These are phyloP conservation scores for Neurospora sp. DNA, from an alignment of 495 filamentous ascomycete genomes.

Conservation along the genomic window DNA sequence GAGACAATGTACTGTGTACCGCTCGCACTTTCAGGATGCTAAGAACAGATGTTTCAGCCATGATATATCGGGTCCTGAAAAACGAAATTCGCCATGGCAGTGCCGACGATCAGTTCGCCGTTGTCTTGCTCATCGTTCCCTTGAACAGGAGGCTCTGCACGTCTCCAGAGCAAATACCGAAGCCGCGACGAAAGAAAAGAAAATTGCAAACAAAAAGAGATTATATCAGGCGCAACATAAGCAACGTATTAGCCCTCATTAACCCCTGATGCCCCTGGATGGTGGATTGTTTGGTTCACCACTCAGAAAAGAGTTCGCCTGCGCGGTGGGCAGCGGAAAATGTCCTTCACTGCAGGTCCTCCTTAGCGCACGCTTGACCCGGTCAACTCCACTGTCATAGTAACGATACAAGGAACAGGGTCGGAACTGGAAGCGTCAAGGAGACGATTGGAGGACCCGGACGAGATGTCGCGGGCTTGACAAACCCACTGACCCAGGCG, in stretches of 20 bases:
- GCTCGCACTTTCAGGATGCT: neutral
- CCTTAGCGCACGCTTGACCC: constrained; percentile 13
- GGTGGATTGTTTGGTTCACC: neutral
- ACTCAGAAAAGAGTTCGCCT: neutral
- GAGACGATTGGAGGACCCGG: neutral
- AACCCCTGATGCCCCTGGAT: neutral
- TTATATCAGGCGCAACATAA: neutral
- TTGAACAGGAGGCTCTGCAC: neutral
- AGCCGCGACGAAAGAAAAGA: neutral
- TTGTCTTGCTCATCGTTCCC: neutral
- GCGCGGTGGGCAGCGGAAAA: constrained; percentile 7
- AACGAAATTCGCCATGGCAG: neutral
- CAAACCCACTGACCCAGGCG: constrained; percentile 5
- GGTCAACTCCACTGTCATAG: constrained; percentile 15
- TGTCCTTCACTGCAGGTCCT: constrained; percentile 8
- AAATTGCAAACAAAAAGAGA: neutral
- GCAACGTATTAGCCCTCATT: neutral
- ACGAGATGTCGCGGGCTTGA: neutral
- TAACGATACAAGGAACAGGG: constrained; percentile 15
- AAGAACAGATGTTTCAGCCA: neutral
- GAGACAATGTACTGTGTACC: neutral
- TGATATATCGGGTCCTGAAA: neutral
- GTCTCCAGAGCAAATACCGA: neutral
- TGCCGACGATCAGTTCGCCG: neutral
- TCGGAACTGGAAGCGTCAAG: constrained; percentile 3